A percentile compares a stretch with the other conserved stretches of the same genome.
phyloP scores from a whole-genome alignment of 2,329 filamentous ascomycete genomes.

The Pseudogymnoascus sp. region DNA sequence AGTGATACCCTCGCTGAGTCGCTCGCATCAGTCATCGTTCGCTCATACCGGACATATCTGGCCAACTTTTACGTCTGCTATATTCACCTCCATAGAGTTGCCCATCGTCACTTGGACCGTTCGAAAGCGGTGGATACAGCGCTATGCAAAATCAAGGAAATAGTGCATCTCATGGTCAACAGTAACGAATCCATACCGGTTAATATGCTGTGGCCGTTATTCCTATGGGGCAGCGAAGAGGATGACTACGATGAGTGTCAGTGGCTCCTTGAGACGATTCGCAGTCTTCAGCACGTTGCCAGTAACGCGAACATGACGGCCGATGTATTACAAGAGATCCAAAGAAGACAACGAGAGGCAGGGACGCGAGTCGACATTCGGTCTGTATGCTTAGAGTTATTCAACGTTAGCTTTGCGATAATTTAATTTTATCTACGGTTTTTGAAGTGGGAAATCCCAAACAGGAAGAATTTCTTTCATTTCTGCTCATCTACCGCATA shows the following conservation, averaged over 20 bases:
- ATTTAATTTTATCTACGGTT: conserved; percentile 28
- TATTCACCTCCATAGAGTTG: conserved; percentile 47
- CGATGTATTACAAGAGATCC: conserved; percentile 33
- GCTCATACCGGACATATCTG: conserved; percentile 44
- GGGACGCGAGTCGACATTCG: conserved; percentile 31
- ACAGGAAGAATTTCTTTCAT: neutral
- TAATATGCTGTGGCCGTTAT: conserved; percentile 47
- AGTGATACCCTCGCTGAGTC: conserved; percentile 39
- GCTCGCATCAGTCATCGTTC: conserved; percentile 40
- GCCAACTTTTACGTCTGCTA: conserved; percentile 48
- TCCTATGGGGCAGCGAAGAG: conserved; percentile 47
- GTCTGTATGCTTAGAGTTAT: conserved; percentile 33
- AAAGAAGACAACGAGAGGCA: conserved; percentile 29
- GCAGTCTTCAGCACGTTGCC: conserved; percentile 30
- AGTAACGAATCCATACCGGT: conserved; percentile 40
- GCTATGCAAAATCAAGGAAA: conserved; percentile 37
- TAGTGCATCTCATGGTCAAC: conserved; percentile 37
- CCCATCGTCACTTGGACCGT: conserved; percentile 43
- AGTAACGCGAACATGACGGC: conserved; percentile 33
- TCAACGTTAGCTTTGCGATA: conserved; percentile 45
- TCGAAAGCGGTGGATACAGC: conserved; percentile 40
- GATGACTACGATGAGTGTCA: conserved; percentile 36
- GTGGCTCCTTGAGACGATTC: conserved; percentile 44
- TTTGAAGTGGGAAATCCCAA: neutral
- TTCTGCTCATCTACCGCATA: neutral